phyloP scores from a whole-genome alignment of 1,139 yeast species.

The Geotrichum phurueaensis region DNA sequence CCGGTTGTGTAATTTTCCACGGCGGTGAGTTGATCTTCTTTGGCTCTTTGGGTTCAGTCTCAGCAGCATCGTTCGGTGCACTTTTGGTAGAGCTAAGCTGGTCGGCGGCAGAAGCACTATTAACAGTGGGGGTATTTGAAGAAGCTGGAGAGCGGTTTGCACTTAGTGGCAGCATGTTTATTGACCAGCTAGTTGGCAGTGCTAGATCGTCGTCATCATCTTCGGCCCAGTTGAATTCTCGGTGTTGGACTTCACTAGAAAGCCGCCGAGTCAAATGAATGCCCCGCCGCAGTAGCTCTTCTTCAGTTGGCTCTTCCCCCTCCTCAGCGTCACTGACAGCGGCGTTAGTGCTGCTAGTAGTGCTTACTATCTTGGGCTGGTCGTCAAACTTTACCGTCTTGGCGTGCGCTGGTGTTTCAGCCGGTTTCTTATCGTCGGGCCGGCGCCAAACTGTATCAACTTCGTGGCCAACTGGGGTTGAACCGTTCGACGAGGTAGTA shows the following conservation, averaged over 20 bases:
- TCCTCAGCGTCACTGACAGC: conserved; percentile 11
- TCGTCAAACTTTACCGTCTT: not conserved
- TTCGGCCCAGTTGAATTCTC: conserved; percentile 39
- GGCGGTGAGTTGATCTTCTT: conserved; percentile 25
- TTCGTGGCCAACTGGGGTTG: not conserved
- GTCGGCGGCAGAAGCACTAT: not conserved
- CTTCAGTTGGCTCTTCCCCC: conserved; percentile 28
- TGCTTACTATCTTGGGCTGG: not conserved
- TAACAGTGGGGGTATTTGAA: not conserved
- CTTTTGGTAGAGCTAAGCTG: not conserved
- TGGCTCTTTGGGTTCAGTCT: conserved; percentile 4
- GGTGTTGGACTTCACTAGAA: conserved; percentile 24
- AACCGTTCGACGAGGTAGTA: not conserved
- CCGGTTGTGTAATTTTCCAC: conserved; percentile 18
- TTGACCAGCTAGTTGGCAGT: conserved; percentile 19
- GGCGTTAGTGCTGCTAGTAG: not conserved
- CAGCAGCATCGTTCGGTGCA: conserved; percentile 1
- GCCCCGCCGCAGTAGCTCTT: conserved; percentile 35
- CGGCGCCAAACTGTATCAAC: not conserved
- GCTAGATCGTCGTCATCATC: conserved; percentile 38
- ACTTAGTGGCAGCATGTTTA: not conserved
- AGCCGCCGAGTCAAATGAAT: conserved; percentile 35
- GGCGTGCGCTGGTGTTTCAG: conserved; percentile 2
- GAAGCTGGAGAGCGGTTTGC: not conserved
- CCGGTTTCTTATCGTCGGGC: not conserved